Base-by-base conservation (phyloP, 352 stramenopile species). In the Globisporangium iwayamae region DNA sequence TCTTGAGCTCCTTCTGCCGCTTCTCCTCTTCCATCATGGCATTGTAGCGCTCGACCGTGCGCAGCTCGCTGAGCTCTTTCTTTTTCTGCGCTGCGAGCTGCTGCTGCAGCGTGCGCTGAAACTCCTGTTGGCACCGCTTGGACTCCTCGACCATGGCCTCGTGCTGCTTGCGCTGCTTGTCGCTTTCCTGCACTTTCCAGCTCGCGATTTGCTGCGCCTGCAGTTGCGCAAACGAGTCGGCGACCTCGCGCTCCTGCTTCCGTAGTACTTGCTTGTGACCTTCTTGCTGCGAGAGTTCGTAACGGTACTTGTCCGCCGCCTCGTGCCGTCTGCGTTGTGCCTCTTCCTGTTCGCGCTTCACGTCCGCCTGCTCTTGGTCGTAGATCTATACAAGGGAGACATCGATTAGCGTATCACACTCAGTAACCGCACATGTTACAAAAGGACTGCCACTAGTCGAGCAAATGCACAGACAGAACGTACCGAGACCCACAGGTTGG, bases 401-500 rank as follows among this genome's bases (percentile, higher is more conserved):
- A 48, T 41, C 43, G 63, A 56, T 62, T 43, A 65, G 9, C 14
- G 20, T 30, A 34, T 50, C 36, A 41, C 36, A 25, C 45, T 13
- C 20, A 50, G 18, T 14, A 60, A 56, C 56, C 53, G 13, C 47
- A 30, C 13, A 28, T 5, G 30, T 2, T 18, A 20, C 22, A 47
- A 6, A 43, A 52, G n/a, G 32, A 46, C 18, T 38, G 5, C 18
- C 43, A 43, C 11, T 2, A 39, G 25, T 28, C 25, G 1, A 28
- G 25, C 25, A 28, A 5, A 52, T 25, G 18, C 28, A 16, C 46
- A 36, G 13, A 9, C 13, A 22, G 8, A 13, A 76, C 72, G 22
- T 73, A 84, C 76, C 41, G 74, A 68, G 38, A 83, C 64, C 80
- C 80, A 89, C 16, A 89, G 63, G 48, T 85, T 87, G 30, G 78